These are phyloP conservation scores for Melanogaster broomeanus DNA, from an alignment of 768 basidiomycete species.

Conservation along the genomic window DNA sequence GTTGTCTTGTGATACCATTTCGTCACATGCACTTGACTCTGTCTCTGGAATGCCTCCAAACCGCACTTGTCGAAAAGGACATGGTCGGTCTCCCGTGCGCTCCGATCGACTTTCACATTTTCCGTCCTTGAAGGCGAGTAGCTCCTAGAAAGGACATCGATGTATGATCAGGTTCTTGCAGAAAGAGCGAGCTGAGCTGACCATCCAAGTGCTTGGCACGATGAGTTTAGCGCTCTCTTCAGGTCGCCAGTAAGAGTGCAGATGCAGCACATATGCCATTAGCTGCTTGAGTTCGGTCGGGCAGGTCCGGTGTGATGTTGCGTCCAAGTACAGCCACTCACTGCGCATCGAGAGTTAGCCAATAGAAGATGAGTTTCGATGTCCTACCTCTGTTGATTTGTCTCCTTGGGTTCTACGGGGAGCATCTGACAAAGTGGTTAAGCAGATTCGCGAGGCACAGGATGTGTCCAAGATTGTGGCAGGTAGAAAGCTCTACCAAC, in stretches of 20 bases:
- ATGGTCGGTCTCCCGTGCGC: conserved; percentile 1
- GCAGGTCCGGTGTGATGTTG: conserved; percentile 10
- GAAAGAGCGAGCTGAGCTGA: conserved; percentile 5
- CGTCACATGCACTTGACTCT: not conserved
- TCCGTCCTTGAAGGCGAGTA: conserved; percentile 1
- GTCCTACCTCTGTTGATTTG: conserved; percentile 9
- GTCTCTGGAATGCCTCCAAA: conserved; percentile 9
- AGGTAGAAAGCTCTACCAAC: too few relatives aligned
- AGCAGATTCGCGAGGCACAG: not conserved
- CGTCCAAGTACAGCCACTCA: conserved; percentile 9
- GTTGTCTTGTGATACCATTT: conserved; percentile 10
- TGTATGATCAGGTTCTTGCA: not conserved
- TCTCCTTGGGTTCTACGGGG: not conserved
- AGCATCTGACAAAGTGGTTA: conserved; percentile 4
- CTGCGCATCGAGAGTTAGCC: conserved; percentile 6
- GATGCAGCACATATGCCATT: conserved; percentile 22
- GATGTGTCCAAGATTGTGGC: too few relatives aligned
- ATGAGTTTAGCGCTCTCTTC: conserved; percentile 14
- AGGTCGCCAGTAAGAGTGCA: conserved; percentile 23
- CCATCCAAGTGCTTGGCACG: conserved; percentile 27
- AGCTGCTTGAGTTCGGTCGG: conserved; percentile 16
- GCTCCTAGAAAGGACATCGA: conserved; percentile 6
- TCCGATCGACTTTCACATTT: not conserved
- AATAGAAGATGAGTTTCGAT: not conserved
- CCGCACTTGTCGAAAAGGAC: conserved; percentile 19